phyloP scores from a whole-genome alignment of 805 yeast species.

The Hanseniaspora clermontiae region DNA sequence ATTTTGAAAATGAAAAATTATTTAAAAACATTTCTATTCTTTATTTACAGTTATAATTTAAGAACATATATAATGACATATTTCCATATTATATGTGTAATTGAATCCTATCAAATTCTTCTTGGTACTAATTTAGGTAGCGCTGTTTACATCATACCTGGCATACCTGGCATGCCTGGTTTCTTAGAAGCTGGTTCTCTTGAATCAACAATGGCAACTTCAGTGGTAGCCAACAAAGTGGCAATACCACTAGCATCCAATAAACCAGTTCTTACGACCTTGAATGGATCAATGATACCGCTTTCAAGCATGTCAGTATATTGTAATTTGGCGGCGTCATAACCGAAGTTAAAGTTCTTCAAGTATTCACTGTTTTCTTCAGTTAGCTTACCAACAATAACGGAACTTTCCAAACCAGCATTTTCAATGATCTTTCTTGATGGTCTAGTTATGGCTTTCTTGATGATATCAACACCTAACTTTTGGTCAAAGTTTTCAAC shows the following conservation, averaged over 20 bases:
- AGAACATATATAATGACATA: no score
- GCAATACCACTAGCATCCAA: slow-evolving; percentile 97
- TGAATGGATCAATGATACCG: slow-evolving; percentile 97
- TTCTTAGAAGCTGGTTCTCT: slow-evolving; percentile 65
- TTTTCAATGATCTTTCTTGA: slow-evolving; percentile 91
- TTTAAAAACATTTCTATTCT: no score
- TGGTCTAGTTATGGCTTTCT: slow-evolving; percentile 85
- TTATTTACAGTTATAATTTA: no score
- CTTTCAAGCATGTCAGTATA: slow-evolving; percentile 91
- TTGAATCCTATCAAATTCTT: neutral
- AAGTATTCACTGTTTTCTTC: slow-evolving; percentile 31
- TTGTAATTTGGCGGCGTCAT: slow-evolving; percentile 83
- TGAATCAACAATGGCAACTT: slow-evolving; percentile 94
- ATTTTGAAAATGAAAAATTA: no score
- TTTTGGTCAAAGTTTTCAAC: slow-evolving; percentile 89
- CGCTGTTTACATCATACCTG: slow-evolving; percentile 18
- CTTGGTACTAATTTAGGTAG: no score
- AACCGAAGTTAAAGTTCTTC: slow-evolving; percentile 75
- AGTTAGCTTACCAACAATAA: slow-evolving; percentile 76
- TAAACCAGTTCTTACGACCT: slow-evolving; percentile 90
- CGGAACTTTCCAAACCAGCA: slow-evolving; percentile 97
- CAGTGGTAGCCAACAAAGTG: slow-evolving; percentile 91
- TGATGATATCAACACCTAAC: slow-evolving; percentile 87
- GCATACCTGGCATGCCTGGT: slow-evolving; percentile 48
- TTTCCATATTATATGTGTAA: no score